These are phyloP conservation scores for Tilletia walkeri DNA, from an alignment of 1,284 basidiomycete genomes.

Conservation along the genomic window DNA sequence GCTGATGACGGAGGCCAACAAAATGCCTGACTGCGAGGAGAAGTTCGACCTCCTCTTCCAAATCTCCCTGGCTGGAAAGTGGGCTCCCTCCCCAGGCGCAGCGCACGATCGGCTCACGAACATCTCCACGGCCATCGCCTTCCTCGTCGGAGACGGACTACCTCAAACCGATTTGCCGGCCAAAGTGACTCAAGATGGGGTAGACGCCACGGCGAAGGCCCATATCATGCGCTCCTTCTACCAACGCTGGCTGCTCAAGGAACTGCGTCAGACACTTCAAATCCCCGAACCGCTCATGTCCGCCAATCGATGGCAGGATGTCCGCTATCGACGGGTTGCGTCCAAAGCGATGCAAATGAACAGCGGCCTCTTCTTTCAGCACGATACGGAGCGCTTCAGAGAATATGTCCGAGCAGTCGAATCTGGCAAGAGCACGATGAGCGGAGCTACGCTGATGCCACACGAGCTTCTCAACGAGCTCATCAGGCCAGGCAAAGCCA, in stretches of 20 bases:
- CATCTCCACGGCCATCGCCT: conserved; percentile 65
- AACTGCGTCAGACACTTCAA: conserved; percentile 60
- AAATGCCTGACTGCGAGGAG: conserved; percentile 30
- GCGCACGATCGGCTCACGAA: conserved; percentile 67
- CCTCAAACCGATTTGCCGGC: background rate
- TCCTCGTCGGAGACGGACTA: conserved; percentile 59
- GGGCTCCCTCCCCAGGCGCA: conserved; percentile 66
- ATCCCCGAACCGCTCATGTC: conserved; percentile 68
- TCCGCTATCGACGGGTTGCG: conserved; percentile 60
- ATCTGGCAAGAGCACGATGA: conserved; percentile 62
- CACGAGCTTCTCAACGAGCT: conserved; percentile 60
- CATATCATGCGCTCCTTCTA: conserved; percentile 62
- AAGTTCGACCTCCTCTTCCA: conserved; percentile 56
- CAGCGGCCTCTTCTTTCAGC: conserved; percentile 62
- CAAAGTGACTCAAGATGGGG: background rate
- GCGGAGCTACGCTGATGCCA: conserved; percentile 66
- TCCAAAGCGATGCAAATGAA: conserved; percentile 66
- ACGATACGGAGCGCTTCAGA: conserved; percentile 65
- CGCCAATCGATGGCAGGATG: conserved; percentile 56
- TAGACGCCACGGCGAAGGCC: conserved; percentile 32
- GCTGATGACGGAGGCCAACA: conserved; percentile 50
- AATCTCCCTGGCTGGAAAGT: conserved; percentile 67
- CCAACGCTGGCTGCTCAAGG: conserved; percentile 63
- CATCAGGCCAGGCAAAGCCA: background rate
- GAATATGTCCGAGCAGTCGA: conserved; percentile 64